These are phyloP conservation scores for Boletus tylopilopsis DNA, from an alignment of 768 basidiomycete genomes.

Conservation along the genomic window DNA sequence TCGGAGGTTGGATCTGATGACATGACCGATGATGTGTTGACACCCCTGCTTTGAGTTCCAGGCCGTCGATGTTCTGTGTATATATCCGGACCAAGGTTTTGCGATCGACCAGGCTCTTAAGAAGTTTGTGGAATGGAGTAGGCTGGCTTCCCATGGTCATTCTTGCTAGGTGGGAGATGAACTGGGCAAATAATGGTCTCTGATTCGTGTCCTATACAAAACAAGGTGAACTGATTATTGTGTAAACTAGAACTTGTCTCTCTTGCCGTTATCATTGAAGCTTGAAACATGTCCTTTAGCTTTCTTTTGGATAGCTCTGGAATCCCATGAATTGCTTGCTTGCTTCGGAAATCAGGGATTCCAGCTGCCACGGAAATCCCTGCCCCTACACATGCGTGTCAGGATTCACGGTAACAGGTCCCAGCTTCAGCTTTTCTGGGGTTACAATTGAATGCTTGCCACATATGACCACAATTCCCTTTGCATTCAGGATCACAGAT, in stretches of 20 bases:
- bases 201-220: neutral
- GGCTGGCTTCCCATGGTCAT: neutral
- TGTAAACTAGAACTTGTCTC: no score
- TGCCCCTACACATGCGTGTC: neutral
- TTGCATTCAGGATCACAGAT: neutral
- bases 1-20: neutral
- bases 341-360: slow-evolving; percentile 13
- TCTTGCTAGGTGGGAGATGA: neutral
- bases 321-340: neutral
- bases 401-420: neutral
- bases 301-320: neutral
- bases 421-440: neutral
- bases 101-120: slow-evolving; percentile 6
- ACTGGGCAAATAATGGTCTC: neutral
- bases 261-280: neutral
- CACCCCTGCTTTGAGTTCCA: slow-evolving; percentile 8
- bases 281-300: slow-evolving; percentile 13
- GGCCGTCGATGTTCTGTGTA: slow-evolving; percentile 13
- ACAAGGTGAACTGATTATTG: neutral
- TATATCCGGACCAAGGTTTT: slow-evolving; percentile 5
- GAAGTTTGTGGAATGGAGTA: slow-evolving; percentile 9
- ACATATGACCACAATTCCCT: slow-evolving; percentile 11
- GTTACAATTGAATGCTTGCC: neutral
- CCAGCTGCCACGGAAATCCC: slow-evolving; percentile 11
- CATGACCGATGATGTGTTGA: slow-evolving; percentile 4